phyloP scores from a whole-genome alignment of 176 grass and related monocot species.

The Oryza punctata region DNA sequence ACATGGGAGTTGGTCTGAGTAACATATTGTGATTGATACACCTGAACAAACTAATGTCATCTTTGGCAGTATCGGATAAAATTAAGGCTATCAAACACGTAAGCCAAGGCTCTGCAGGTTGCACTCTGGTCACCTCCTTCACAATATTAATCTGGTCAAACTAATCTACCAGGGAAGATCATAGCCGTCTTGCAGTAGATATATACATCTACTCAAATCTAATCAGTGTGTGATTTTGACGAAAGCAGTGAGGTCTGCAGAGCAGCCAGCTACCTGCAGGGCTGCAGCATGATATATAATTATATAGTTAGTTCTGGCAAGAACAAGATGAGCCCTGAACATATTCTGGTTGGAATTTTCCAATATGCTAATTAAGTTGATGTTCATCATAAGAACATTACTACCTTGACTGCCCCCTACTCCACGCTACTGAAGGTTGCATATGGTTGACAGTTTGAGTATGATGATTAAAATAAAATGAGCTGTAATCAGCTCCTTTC shows the following conservation, averaged over 20 bases:
- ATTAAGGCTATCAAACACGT: constrained; percentile 31
- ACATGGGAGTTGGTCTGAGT: background rate
- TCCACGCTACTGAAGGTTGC: background rate
- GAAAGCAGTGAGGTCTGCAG: constrained; percentile 19
- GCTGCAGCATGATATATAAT: background rate
- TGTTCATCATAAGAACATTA: background rate
- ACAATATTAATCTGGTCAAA: constrained; percentile 2
- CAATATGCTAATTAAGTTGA: background rate
- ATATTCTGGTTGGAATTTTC: background rate
- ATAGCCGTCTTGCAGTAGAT: background rate
- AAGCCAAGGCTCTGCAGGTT: background rate
- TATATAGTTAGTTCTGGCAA: background rate
- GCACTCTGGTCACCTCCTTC: constrained; percentile 4
- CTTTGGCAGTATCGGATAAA: background rate
- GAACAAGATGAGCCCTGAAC: background rate
- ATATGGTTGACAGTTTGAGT: background rate
- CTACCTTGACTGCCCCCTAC: background rate
- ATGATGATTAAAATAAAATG: background rate
- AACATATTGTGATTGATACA: constrained; percentile 24
- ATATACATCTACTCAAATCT: background rate
- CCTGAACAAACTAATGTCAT: constrained; percentile 36
- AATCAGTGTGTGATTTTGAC: constrained; percentile 3
- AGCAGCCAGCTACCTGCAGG: background rate
- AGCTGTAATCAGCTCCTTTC: background rate
- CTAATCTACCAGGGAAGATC: background rate